These are phyloP conservation scores for Endoconidiophora polonica DNA, from an alignment of 2,329 filamentous ascomycete species.

Conservation along the genomic window DNA sequence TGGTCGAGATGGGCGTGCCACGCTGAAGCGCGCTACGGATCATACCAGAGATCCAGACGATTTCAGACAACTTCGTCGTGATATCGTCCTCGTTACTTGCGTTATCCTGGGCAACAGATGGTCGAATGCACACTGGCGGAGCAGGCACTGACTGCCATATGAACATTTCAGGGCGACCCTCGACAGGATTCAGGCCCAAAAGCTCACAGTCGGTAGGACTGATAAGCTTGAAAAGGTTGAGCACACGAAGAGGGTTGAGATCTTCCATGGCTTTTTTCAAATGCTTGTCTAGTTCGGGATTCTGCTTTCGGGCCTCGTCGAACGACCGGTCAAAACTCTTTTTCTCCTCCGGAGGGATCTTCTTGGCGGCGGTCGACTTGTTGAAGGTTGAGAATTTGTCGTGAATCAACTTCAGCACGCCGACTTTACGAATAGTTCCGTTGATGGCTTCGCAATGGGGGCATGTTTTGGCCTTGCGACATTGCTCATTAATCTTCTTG, in stretches of 20 bases:
- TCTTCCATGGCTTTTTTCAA: constrained; percentile 87
- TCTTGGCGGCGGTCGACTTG: constrained; percentile 72
- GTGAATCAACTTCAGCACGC: constrained; percentile 84
- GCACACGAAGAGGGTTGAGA: constrained; percentile 69
- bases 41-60: constrained; percentile 78
- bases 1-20: constrained; percentile 68
- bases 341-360: constrained; percentile 68
- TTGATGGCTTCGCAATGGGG: constrained; percentile 69
- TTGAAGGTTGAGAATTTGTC: constrained; percentile 84
- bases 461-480: constrained; percentile 71
- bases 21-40: constrained; percentile 70
- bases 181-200: constrained; percentile 69
- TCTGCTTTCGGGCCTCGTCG: constrained; percentile 56
- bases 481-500: constrained; percentile 79
- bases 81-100: constrained; percentile 93
- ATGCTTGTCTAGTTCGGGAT: constrained; percentile 77
- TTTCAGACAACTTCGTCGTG: constrained; percentile 92
- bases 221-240: constrained; percentile 85
- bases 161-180: constrained; percentile 88
- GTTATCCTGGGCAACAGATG: constrained; percentile 82
- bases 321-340: constrained; percentile 76
- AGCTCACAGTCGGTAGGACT: constrained; percentile 76
- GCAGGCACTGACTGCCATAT: constrained; percentile 94
- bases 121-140: constrained; percentile 83
- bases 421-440: constrained; percentile 80